Base-by-base conservation (phyloP, 2,329 filamentous ascomycete species). In the Pseudogymnoascus sp. region DNA sequence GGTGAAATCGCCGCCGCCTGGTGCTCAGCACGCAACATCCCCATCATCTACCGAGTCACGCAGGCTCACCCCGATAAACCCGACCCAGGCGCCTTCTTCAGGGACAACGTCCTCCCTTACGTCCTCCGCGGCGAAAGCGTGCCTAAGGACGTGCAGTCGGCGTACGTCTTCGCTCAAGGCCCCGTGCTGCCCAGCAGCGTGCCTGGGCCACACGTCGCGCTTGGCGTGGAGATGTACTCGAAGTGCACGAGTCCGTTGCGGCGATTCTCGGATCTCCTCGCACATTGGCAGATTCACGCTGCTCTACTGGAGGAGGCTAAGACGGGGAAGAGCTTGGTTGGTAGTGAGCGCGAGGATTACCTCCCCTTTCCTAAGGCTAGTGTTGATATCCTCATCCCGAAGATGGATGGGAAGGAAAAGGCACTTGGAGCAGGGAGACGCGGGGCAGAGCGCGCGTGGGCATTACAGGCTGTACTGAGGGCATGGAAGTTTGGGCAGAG, bases 191-290 rank as follows among this genome's bases (percentile, higher is more conserved):
- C 86, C 10, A 79, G 80, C 7, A 75, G 80, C n/a, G 72, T 71
- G 2, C 79, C 85, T 0, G 80, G 78, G 7, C 80, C 80, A 4
- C 81, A 87, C 72, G 79, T 82, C 64, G 76, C 80, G 48, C 77
- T 87, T 63, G 86, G 85, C 15, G 69, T 82, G 1, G 78, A 83
- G 61, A 81, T 82, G 74, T 87, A 88, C 71, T 75, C 82, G 63
- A 87, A 86, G 66, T 80, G 80, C 39, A 88, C 86, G 6, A 86
- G 82, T 59, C 86, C 86, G 15, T 77, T 89, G n/a, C 83, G 86
- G 35, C 81, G 86, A 45, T 88, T 81, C 72, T 73, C 77, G 4
- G 86, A 89, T 71, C 74, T 88, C 55, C 70, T 88, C 33, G 79
- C 82, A 1, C 85, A 88, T 73, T 88, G 84, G 83, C 85, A 88